Base-by-base conservation (phyloP, 1,139 yeast genomes). In the Pichia sorboxylosa region DNA sequence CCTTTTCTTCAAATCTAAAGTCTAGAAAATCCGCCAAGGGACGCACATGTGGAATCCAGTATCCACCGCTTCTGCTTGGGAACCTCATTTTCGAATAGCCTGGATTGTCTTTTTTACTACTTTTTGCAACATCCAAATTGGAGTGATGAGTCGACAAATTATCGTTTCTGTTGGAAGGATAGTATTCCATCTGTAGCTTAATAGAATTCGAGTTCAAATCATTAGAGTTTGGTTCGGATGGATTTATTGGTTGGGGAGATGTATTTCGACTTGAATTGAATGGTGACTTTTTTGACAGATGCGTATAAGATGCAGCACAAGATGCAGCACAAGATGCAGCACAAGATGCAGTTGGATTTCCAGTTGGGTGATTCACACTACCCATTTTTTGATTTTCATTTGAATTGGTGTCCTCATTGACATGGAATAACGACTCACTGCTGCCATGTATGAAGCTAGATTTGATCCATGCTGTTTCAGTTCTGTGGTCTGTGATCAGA, bases 21-120 rank as follows among this genome's bases (percentile, higher is more conserved):
- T 36, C 31, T 17, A 30, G 15, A 13, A 31, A 36, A 5, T 34
- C 35, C 2, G 31, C 26, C 10, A 36, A 22, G 1, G 35, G 33
- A 13, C 29, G 33, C 4, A 31, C 13, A 6, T 21, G 22, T 18
- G 31, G 32, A 2, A 13, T 19, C 32, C 28, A 35, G 24, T 24
- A 26, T 7, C 13, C 29, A 16, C 26, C 27, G 11, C 17, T 29
- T 25, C 26, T 26, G 18, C 18, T 35, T 14, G 33, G 32, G n/a
- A 21, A 29, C 13, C 24, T 22, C 4, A 22, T 13, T 10, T 15
- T 28, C 11, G 29, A 29, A 15, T 18, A 22, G 15, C 18, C 26
- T 8, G 34, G 23, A 13, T 24, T 9, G n/a, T 23, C 18, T 15
- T 27, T 32, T 19, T 30, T 32, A n/a, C n/a, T n/a, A n/a, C n/a